These are phyloP conservation scores for Monilinia polystroma DNA, from an alignment of 2,329 filamentous ascomycete genomes.

Conservation along the genomic window DNA sequence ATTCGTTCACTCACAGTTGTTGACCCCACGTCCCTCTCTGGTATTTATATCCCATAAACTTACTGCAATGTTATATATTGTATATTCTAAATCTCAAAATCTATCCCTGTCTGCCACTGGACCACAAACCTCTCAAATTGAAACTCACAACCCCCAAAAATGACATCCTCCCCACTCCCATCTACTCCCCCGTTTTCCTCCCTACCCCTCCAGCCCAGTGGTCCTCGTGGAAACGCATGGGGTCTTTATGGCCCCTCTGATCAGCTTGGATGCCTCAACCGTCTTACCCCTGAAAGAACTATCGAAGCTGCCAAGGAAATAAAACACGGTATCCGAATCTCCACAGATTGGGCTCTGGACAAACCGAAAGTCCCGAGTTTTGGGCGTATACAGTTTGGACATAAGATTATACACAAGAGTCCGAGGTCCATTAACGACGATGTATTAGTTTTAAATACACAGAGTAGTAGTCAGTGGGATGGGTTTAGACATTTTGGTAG, in stretches of 20 bases:
- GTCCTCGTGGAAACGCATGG: constrained; percentile 46
- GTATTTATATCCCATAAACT: too few species aligned
- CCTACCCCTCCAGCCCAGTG: constrained; percentile 43
- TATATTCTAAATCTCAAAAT: too few species aligned
- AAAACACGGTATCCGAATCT: constrained; percentile 17
- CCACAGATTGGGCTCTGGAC: constrained; percentile 15
- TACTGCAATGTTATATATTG: too few species aligned
- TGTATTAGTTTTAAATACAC: constrained; percentile 57
- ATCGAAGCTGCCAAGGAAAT: constrained; percentile 29
- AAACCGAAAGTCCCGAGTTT: constrained; percentile 20
- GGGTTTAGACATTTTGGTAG: constrained; percentile 44
- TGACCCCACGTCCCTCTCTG: too few species aligned
- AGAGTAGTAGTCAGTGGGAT: constrained; percentile 49
- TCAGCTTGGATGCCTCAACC: constrained; percentile 46
- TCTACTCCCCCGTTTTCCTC: constrained; percentile 39
- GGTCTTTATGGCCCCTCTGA: constrained; percentile 47
- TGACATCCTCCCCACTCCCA: neutral
- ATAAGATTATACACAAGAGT: constrained; percentile 52
- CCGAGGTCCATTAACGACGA: constrained; percentile 59
- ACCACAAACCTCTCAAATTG: too few species aligned
- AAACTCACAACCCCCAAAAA: neutral
- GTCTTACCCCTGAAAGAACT: constrained; percentile 45
- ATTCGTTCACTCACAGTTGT: too few species aligned
- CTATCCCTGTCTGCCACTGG: too few species aligned
- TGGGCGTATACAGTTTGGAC: constrained; percentile 54